These are phyloP conservation scores for Fusarium sp. DNA, from an alignment of 2,329 filamentous ascomycete genomes.

Conservation along the genomic window DNA sequence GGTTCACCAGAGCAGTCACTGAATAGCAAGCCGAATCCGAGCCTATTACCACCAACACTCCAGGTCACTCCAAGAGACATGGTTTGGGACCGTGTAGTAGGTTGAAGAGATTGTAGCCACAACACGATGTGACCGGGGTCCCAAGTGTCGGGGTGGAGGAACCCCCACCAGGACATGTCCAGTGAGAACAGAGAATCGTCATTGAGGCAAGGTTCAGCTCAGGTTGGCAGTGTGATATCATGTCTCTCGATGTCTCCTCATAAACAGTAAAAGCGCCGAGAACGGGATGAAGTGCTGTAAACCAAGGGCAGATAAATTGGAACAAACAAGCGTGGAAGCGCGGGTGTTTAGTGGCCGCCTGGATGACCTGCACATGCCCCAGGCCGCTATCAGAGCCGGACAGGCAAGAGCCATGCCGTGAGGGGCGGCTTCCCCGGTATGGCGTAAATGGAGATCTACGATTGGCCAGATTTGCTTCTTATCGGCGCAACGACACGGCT, in stretches of 20 bases:
- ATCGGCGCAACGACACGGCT: slow-evolving; percentile 31
- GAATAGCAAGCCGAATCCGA: background rate
- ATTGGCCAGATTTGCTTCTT: slow-evolving; percentile 38
- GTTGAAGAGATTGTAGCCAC: slow-evolving; percentile 20
- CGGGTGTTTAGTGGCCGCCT: slow-evolving; percentile 19
- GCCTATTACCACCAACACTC: background rate
- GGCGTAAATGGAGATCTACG: slow-evolving; percentile 9
- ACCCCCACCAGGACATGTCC: slow-evolving; percentile 30
- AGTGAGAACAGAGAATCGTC: slow-evolving; percentile 24
- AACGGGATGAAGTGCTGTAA: background rate
- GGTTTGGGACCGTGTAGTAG: slow-evolving; percentile 7
- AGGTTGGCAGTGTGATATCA: slow-evolving; percentile 19
- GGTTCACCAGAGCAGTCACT: background rate
- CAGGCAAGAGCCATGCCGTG: slow-evolving; percentile 29
- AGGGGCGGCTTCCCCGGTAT: slow-evolving; percentile 41
- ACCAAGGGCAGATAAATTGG: background rate
- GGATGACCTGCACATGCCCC: slow-evolving; percentile 31
- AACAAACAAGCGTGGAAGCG: background rate
- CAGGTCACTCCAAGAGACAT: background rate
- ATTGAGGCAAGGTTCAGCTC: background rate
- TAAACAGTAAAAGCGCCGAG: background rate
- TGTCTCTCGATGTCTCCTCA: background rate
- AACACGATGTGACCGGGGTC: slow-evolving; percentile 18
- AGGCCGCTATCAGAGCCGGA: slow-evolving; percentile 33
- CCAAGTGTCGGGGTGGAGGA: slow-evolving; percentile 15